Evolutionary conservation across 306 rosid genomes (phyloP), one percentile per base, ranked within the genome.

Genomic region (Betula pendula): DNA sequence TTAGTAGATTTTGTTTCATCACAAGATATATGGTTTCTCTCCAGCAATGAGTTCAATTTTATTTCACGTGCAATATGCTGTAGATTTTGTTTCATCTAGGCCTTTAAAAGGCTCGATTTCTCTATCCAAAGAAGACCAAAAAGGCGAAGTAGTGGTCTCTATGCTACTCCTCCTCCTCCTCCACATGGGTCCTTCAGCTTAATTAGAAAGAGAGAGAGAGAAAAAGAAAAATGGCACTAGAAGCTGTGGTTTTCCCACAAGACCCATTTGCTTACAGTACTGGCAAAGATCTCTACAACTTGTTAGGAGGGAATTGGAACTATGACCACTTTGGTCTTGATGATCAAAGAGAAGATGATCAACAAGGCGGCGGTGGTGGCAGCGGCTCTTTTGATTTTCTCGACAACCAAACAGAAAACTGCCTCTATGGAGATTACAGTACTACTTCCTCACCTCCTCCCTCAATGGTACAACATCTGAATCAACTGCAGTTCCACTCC

Each of bases 31-130:
- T 38, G 55, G 66, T 77, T 50, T 68, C 40, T 67, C 71, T 75
- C 40, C 55, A n/a, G 78, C 74, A 79, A 58, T 71, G 67, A 72
- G 71, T 62, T 56, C 81, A 72, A 80, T 81, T 75, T 75, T 58
- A 79, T 78, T 86, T 91, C 97, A 92, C 94, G 97, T 85, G 96
- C 88, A 75, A 60, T 71, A 66, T 83, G 75, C 83, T 87, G 91
- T 87, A 78, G 82, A 88, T 24, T 50, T 75, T 75, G 83, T 53
- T 68, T 71, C 52, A 58, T 25, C 67, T 58, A 48, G 48, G 69
- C 58, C 72, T 82, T 88, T 77, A 81, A 86, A 87, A 84, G 70
- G 76, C 77, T 75, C 73, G 69, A 75, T 69, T 77, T 52, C 78
- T 43, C 68, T 80, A 79, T 33, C 62, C 82, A 33, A 72, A 29